A percentile compares a stretch with the other conserved stretches of the same genome.
Evolutionary conservation across 164 flowering plant genomes (phyloP).

Genomic region (Echeveria elegans): DNA sequence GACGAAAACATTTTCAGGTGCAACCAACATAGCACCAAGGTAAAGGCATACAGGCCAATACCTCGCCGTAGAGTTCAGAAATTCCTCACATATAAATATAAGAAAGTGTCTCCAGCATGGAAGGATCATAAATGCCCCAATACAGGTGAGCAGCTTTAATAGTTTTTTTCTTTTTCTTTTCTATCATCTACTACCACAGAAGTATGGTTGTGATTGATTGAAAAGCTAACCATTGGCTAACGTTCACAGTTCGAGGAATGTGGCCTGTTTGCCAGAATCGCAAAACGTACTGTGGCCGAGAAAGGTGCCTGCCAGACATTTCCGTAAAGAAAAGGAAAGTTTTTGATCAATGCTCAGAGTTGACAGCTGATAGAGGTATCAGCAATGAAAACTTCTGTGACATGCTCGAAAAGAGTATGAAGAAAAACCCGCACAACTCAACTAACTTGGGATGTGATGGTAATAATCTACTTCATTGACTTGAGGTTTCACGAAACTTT

Average conservation of each 20-base stretch:
- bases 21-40: conserved; percentile 20
- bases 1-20: conserved; percentile 27
- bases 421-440: conserved; percentile 12
- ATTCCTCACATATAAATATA: conserved; percentile 31
- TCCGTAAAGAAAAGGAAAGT: conserved; percentile 27
- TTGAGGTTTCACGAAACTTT: not conserved
- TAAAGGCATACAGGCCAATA: conserved; percentile 23
- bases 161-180: not conserved
- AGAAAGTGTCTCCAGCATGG: conserved; percentile 35
- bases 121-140: conserved; percentile 15
- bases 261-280: conserved; percentile 23
- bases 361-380: conserved; percentile 27
- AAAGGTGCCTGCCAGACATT: conserved; percentile 15
- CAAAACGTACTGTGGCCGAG: conserved; percentile 17
- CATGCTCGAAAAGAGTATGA: conserved; percentile 22
- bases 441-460: conserved; percentile 19
- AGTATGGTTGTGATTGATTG: not conserved
- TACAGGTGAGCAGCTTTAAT: not conserved
- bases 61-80: conserved; percentile 31
- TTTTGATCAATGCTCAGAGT: conserved; percentile 16
- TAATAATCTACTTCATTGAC: not conserved
- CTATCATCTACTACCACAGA: too few species aligned
- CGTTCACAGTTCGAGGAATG: conserved; percentile 17
- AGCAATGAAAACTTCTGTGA: conserved; percentile 30
- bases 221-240: not conserved